phyloP scores from a whole-genome alignment of 2,329 filamentous ascomycete species.

The Venturia aucupariae region DNA sequence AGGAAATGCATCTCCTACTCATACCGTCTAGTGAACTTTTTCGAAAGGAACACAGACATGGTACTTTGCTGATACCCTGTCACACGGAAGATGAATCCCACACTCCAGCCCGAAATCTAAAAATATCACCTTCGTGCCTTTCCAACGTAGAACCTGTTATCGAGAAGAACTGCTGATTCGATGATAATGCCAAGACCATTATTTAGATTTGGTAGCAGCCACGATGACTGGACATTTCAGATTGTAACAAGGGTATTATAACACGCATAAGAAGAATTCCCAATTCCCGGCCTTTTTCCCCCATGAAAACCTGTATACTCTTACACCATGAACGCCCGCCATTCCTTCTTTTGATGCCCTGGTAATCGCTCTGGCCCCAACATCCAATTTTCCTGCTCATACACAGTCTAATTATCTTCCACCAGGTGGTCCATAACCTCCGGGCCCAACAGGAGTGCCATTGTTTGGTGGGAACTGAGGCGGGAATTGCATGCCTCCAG shows the following conservation, averaged over 20 bases:
- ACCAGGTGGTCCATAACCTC: conserved; percentile 10
- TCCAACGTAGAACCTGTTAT: no score
- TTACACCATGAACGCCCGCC: neutral
- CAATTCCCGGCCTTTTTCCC: neutral
- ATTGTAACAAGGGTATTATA: neutral
- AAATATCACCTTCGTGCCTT: no score
- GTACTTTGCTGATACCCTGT: no score
- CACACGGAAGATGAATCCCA: no score
- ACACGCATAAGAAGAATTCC: neutral
- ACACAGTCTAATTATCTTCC: neutral
- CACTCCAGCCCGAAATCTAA: no score
- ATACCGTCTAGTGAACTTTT: no score
- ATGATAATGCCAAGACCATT: neutral
- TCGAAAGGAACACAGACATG: no score
- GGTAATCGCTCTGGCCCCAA: neutral
- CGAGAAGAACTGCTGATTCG: no score
- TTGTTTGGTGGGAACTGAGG: conserved; percentile 23
- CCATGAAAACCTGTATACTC: conserved; percentile 2
- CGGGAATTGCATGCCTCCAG: conserved; percentile 17
- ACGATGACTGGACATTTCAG: neutral
- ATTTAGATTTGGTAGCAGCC: neutral
- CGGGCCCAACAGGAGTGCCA: neutral
- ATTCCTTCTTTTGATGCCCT: neutral
- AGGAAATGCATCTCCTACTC: no score
- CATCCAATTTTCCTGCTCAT: neutral